These are phyloP conservation scores for Candida coquimbonensis DNA, from an alignment of 805 yeast species.

Conservation along the genomic window DNA sequence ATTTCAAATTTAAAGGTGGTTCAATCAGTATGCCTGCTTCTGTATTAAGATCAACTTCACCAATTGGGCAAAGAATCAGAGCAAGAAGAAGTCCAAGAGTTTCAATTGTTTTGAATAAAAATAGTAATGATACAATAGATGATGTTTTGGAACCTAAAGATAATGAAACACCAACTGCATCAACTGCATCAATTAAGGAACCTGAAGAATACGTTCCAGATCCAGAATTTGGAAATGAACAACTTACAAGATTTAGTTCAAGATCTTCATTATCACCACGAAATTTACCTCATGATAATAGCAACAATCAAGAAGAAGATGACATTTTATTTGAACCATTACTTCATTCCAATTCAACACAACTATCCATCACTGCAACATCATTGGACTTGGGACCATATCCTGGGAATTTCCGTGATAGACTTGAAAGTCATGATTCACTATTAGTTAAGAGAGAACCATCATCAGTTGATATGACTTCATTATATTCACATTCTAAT, in stretches of 20 bases:
- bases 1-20: slow-evolving; percentile 26
- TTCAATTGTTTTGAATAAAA: slow-evolving; percentile 7
- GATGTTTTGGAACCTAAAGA: not conserved
- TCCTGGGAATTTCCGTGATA: not conserved
- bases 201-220: not conserved
- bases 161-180: not conserved
- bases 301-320: not conserved
- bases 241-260: slow-evolving; percentile 10
- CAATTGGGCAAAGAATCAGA: slow-evolving; percentile 19
- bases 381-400: not conserved
- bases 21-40: slow-evolving; percentile 29
- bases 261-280: slow-evolving; percentile 10
- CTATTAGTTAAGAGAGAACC: slow-evolving; percentile 20
- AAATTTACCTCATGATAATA: not conserved
- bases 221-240: not conserved
- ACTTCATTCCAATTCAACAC: slow-evolving; percentile 13
- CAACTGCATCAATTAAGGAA: not conserved
- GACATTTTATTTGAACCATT: slow-evolving; percentile 3
- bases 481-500: slow-evolving; percentile 22
- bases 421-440: slow-evolving; percentile 26
- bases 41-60: slow-evolving; percentile 27
- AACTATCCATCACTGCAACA: not conserved
- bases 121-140: slow-evolving; percentile 5
- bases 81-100: slow-evolving; percentile 11
- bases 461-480: slow-evolving; percentile 32